Conservation (phyloP, 805 yeast genomes). For the Starmera caribaea region DNA sequence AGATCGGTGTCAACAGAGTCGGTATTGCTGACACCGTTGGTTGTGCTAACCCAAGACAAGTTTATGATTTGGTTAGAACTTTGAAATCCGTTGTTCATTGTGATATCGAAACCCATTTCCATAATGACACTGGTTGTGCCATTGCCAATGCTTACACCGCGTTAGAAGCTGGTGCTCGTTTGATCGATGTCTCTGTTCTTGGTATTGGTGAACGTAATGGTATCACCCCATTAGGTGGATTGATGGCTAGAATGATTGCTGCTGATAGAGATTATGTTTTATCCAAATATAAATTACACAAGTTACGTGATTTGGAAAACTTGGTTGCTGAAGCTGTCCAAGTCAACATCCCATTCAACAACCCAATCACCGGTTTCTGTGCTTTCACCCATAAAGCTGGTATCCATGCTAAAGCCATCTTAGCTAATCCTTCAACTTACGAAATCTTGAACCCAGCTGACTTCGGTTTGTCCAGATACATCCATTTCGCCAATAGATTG, state of each 20-base stretch:
- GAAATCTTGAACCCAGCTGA: slow-evolving; percentile 92
- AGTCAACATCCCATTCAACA: slow-evolving; percentile 95
- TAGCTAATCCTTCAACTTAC: slow-evolving; percentile 98
- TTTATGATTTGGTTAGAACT: slow-evolving; percentile 91
- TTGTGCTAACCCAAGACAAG: slow-evolving; percentile 98
- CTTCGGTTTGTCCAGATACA: slow-evolving; percentile 92
- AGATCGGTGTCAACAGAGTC: slow-evolving; percentile 96
- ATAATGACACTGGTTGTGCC: slow-evolving; percentile 98
- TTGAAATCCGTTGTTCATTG: slow-evolving; percentile 88
- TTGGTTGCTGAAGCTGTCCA: slow-evolving; percentile 96
- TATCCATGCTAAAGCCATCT: slow-evolving; percentile 96
- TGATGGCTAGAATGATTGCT: slow-evolving; percentile 99
- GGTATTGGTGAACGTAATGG: slow-evolving; percentile 99
- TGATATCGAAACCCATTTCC: slow-evolving; percentile 98
- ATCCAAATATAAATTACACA: slow-evolving; percentile 89
- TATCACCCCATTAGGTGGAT: slow-evolving; percentile 93
- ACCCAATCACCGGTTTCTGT: slow-evolving; percentile 98
- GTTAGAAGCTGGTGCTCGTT: slow-evolving; percentile 92
- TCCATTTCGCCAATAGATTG: slow-evolving; percentile 94
- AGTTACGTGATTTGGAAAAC: slow-evolving; percentile 90
- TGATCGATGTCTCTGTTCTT: slow-evolving; percentile 89
- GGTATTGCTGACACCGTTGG: slow-evolving; percentile 99
- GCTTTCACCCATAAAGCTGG: slow-evolving; percentile 99
- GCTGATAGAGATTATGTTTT: slow-evolving; percentile 95
- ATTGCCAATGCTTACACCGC: slow-evolving; percentile 98